A percentile compares a stretch with the other conserved stretches of the same genome.
Evolutionary conservation across 1,139 yeast genomes (phyloP).

Genomic region (Lodderomyces elongisporus): DNA sequence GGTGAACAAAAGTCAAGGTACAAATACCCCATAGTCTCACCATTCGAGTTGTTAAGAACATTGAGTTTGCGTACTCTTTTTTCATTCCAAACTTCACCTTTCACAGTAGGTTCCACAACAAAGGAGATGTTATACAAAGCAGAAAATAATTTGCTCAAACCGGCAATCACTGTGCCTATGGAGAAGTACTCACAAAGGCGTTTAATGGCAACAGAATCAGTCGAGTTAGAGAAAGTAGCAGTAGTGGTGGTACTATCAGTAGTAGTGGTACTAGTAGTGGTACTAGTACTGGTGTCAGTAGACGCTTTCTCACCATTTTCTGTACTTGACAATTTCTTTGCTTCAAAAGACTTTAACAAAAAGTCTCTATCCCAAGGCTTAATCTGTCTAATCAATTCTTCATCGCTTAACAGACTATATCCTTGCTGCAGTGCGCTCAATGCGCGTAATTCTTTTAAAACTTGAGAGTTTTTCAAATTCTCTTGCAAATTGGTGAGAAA

Average conservation of each 20-base stretch:
- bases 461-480: conserved; percentile 42
- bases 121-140: conserved; percentile 72
- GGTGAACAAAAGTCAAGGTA: conserved; percentile 46
- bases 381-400: conserved; percentile 42
- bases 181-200: conserved; percentile 65
- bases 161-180: conserved; percentile 81
- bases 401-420: conserved; percentile 22
- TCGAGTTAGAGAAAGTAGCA: not conserved
- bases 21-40: conserved; percentile 32
- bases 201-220: not conserved
- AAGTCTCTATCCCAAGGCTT: conserved; percentile 94
- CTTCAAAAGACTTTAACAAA: conserved; percentile 27
- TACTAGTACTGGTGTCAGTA: not conserved
- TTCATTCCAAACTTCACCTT: conserved; percentile 83
- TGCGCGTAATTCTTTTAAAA: conserved; percentile 52
- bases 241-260: conserved; percentile 18
- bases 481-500: conserved; percentile 60
- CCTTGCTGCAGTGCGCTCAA: conserved; percentile 32
- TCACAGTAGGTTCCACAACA: conserved; percentile 55
- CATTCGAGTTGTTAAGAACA: conserved; percentile 39
- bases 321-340: conserved; percentile 8
- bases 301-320: not conserved
- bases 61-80: conserved; percentile 79
- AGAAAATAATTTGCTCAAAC: conserved; percentile 67
- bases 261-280: no score